These are phyloP conservation scores for Leccinum uliginosum DNA, from an alignment of 768 basidiomycete species.

Conservation along the genomic window DNA sequence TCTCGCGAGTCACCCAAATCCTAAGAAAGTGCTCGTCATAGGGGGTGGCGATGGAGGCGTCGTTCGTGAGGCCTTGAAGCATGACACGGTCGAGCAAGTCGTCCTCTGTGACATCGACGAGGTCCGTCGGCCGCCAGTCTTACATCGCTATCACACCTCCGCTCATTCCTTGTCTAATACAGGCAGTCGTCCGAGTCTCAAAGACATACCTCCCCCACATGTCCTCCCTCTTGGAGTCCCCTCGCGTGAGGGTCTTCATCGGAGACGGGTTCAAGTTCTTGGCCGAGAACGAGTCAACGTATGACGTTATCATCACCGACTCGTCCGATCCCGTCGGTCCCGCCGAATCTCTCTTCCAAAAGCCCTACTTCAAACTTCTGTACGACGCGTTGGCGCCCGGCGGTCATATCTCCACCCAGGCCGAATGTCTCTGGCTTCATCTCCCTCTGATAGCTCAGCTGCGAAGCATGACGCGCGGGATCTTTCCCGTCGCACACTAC, in stretches of 20 bases:
- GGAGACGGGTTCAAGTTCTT: constrained; percentile 99
- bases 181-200: constrained; percentile 94
- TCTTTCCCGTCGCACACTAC: constrained; percentile 85
- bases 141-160: not conserved
- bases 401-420: constrained; percentile 93
- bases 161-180: not conserved
- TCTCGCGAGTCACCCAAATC: constrained; percentile 94
- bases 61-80: constrained; percentile 95
- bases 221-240: constrained; percentile 75
- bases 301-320: constrained; percentile 98
- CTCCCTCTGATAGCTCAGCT: constrained; percentile 80
- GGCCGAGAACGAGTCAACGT: constrained; percentile 75
- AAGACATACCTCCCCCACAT: constrained; percentile 93
- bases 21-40: constrained; percentile 92
- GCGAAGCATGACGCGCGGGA: constrained; percentile 55
- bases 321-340: constrained; percentile 98
- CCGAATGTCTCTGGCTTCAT: constrained; percentile 94
- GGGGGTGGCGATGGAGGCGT: constrained; percentile 99
- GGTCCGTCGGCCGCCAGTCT: constrained; percentile 35
- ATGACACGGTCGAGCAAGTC: constrained; percentile 83
- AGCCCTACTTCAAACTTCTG: constrained; percentile 94
- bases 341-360: constrained; percentile 90
- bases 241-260: constrained; percentile 78
- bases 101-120: constrained; percentile 98
- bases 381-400: constrained; percentile 86